Percentiles rank a stretch among this genome's conserved stretches.
phyloP scores from a whole-genome alignment of 23 red algal genomes.

The Agarophyton chilense region DNA sequence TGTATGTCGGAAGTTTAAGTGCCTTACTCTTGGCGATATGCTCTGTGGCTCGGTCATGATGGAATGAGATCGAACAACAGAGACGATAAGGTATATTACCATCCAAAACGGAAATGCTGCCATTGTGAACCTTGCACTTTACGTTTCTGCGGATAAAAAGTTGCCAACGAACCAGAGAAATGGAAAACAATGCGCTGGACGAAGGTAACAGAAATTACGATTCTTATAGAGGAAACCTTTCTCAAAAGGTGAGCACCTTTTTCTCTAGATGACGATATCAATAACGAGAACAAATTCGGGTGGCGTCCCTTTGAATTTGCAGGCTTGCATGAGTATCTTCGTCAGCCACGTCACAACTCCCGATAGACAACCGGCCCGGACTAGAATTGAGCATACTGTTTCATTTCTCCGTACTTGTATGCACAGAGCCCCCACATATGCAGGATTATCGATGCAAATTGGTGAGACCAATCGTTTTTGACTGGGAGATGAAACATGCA shows the following conservation, averaged over 20 bases:
- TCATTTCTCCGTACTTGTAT: neutral
- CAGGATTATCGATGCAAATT: too few relatives aligned
- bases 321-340: constrained; percentile 1
- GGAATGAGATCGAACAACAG: constrained; percentile 27
- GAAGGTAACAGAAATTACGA: neutral
- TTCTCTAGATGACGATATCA: neutral
- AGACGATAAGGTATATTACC: neutral
- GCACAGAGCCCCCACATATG: too few relatives aligned
- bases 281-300: neutral
- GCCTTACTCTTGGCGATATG: constrained; percentile 54
- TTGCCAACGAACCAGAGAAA: neutral
- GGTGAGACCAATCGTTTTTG: too few relatives aligned
- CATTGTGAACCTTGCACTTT: neutral
- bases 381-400: too few relatives aligned
- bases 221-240: too few relatives aligned
- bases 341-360: neutral
- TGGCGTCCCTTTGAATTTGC: neutral
- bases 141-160: neutral
- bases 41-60: constrained; percentile 59
- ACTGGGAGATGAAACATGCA: too few relatives aligned
- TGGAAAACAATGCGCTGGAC: neutral
- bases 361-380: neutral
- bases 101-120: neutral
- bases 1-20: neutral
- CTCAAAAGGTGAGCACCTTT: neutral